phyloP scores from a whole-genome alignment of 306 rosid species.

The Quillaja saponaria region DNA sequence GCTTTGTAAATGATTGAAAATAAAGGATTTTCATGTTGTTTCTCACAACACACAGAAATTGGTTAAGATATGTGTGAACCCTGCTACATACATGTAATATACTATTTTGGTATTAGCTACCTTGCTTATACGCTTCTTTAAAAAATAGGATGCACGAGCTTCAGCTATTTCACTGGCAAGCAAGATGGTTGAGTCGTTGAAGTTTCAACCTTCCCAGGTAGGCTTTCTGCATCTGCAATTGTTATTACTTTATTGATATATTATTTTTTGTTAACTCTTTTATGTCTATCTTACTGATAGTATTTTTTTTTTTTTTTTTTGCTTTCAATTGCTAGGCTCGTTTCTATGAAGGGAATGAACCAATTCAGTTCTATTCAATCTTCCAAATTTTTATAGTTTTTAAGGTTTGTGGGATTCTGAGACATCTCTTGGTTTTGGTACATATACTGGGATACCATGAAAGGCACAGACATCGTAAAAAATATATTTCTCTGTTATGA shows the following conservation, averaged over 20 bases:
- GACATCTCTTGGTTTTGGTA: not conserved
- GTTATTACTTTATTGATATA: slow-evolving; percentile 25
- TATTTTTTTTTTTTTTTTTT: slow-evolving; percentile 23
- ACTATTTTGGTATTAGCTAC: not conserved
- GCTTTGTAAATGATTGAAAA: too few relatives aligned
- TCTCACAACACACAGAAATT: too few relatives aligned
- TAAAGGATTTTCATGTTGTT: too few relatives aligned
- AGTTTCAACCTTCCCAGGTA: slow-evolving; percentile 83
- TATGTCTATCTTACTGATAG: slow-evolving; percentile 34
- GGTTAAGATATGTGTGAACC: too few relatives aligned
- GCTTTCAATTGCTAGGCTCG: slow-evolving; percentile 60
- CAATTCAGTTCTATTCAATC: slow-evolving; percentile 75
- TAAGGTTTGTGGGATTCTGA: slow-evolving; percentile 63
- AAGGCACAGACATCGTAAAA: not conserved
- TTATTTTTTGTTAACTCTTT: slow-evolving; percentile 21
- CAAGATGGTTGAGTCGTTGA: slow-evolving; percentile 87
- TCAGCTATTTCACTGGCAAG: slow-evolving; percentile 68
- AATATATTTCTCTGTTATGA: not conserved
- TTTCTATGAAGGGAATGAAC: slow-evolving; percentile 84
- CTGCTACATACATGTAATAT: too few relatives aligned
- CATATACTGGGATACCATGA: too few relatives aligned
- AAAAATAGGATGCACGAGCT: slow-evolving; percentile 77
- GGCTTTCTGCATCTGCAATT: slow-evolving; percentile 27
- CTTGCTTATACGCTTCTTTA: slow-evolving; percentile 32
- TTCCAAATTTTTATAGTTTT: slow-evolving; percentile 77